These are phyloP conservation scores for Kalmusia sp. DNA, from an alignment of 2,329 filamentous ascomycete species.

Conservation along the genomic window DNA sequence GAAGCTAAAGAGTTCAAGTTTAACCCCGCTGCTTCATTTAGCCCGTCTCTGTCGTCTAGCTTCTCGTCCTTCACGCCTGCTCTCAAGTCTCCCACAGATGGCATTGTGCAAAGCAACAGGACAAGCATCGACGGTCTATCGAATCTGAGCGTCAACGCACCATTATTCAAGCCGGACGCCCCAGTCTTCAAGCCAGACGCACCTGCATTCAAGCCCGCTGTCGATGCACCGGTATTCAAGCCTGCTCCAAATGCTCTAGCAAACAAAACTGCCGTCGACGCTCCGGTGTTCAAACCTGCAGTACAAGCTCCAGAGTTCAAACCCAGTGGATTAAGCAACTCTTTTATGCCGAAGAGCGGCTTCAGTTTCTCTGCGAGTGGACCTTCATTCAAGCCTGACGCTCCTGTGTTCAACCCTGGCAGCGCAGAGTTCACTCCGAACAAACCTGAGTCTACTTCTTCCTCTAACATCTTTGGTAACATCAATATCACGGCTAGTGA, in stretches of 20 bases:
- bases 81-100: conserved; percentile 53
- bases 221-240: conserved; percentile 28
- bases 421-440: conserved; percentile 28
- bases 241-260: conserved; percentile 33
- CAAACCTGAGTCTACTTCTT: conserved; percentile 30
- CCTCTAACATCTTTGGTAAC: conserved; percentile 45
- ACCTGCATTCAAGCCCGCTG: conserved; percentile 74
- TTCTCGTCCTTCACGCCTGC: conserved; percentile 50
- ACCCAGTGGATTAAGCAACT: conserved; percentile 55
- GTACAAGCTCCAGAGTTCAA: conserved; percentile 45
- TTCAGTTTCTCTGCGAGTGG: conserved; percentile 68
- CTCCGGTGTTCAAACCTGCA: conserved; percentile 45
- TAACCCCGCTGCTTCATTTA: conserved; percentile 62
- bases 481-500: conserved; percentile 66
- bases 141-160: conserved; percentile 72
- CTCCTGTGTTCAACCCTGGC: conserved; percentile 69
- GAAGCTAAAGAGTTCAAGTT: conserved; percentile 88
- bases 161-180: conserved; percentile 78
- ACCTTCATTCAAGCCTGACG: conserved; percentile 76
- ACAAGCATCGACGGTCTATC: conserved; percentile 37
- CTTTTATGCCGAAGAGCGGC: conserved; percentile 47
- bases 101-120: conserved; percentile 55
- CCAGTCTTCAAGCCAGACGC: conserved; percentile 73
- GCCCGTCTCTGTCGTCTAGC: conserved; percentile 51
- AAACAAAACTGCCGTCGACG: conserved; percentile 41